phyloP scores from a whole-genome alignment of 2,329 filamentous ascomycete genomes.

The Rhynchosporium agropyri region DNA sequence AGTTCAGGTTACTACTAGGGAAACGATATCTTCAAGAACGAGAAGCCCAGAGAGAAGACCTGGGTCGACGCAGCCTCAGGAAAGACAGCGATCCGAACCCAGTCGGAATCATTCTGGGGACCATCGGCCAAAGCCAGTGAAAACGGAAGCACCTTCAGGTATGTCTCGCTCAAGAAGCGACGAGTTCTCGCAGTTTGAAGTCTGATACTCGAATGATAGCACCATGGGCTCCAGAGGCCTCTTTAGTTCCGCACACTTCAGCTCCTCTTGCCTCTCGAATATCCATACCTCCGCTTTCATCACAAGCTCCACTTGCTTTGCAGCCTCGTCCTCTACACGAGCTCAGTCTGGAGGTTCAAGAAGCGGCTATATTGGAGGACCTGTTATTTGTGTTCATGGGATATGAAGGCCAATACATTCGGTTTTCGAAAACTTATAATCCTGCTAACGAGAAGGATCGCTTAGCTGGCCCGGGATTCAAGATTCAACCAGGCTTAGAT shows the following conservation, averaged over 20 bases:
- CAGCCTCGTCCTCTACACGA: constrained; percentile 70
- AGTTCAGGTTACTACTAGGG: constrained; percentile 61
- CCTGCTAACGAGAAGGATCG: constrained; percentile 84
- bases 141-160: constrained; percentile 55
- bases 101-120: constrained; percentile 37
- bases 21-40: constrained; percentile 61
- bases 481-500: constrained; percentile 80
- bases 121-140: constrained; percentile 43
- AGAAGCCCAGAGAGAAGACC: constrained; percentile 56
- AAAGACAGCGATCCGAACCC: constrained; percentile 34
- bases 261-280: constrained; percentile 54
- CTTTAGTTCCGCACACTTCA: constrained; percentile 66
- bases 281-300: constrained; percentile 72
- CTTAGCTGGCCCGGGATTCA: constrained; percentile 79
- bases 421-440: constrained; percentile 81
- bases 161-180: constrained; percentile 28
- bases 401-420: constrained; percentile 96
- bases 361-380: constrained; percentile 85
- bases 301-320: constrained; percentile 68
- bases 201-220: constrained; percentile 39
- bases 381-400: constrained; percentile 96
- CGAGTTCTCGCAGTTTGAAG: background rate
- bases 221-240: constrained; percentile 80
- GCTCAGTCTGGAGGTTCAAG: constrained; percentile 78
- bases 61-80: constrained; percentile 25